These are phyloP conservation scores for Citrus mangshanensis DNA, from an alignment of 345 rosid genomes.

Conservation along the genomic window DNA sequence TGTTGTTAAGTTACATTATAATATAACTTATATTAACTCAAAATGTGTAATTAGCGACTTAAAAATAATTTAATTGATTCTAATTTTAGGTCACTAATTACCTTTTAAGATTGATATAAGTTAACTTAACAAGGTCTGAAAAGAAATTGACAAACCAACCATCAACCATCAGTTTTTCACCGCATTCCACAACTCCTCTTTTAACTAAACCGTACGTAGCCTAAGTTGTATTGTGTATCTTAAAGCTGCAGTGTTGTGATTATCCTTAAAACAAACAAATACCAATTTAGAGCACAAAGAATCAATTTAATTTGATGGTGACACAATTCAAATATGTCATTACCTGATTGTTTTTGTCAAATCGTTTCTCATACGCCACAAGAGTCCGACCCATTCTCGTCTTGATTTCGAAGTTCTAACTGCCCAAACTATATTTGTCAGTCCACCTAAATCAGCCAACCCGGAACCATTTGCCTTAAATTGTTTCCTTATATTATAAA, in stretches of 20 bases:
- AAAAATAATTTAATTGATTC: no score
- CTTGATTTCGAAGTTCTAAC: neutral
- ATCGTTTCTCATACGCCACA: neutral
- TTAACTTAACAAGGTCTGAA: no score
- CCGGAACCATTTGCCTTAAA: neutral
- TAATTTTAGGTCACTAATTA: no score
- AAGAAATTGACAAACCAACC: no score
- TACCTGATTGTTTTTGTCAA: neutral
- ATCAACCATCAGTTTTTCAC: no score
- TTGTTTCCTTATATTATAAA: neutral
- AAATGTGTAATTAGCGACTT: no score
- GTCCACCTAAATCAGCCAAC: constrained; percentile 1
- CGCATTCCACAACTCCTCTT: no score
- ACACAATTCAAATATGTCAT: neutral
- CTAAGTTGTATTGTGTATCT: neutral
- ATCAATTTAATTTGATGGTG: neutral
- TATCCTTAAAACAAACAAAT: neutral
- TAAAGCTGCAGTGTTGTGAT: neutral
- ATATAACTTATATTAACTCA: no score
- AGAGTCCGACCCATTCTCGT: neutral
- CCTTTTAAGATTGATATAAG: no score
- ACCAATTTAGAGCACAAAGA: neutral
- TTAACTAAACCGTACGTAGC: no score
- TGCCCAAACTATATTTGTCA: neutral
- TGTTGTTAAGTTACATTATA: no score